A percentile compares a stretch with the other conserved stretches of the same genome.
phyloP scores from a whole-genome alignment of 177 flowering plant species.

The Vitis hybrid region DNA sequence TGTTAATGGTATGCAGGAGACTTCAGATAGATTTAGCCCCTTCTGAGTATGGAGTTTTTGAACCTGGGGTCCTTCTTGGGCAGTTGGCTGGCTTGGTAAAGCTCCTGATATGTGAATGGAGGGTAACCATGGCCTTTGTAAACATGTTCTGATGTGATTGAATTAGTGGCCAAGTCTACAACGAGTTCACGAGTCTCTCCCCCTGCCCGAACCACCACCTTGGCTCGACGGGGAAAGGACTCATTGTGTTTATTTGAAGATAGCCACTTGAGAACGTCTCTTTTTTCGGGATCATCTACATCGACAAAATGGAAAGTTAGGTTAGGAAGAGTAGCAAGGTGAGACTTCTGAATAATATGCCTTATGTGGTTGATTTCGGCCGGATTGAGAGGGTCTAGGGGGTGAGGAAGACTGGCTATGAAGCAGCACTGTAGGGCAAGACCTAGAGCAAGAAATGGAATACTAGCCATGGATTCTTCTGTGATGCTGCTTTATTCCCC shows the following conservation, averaged over 20 bases:
- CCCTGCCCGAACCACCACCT: constrained; percentile 34
- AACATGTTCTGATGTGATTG: constrained; percentile 31
- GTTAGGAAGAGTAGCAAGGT: constrained; percentile 26
- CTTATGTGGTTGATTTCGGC: constrained; percentile 25
- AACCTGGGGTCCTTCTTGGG: constrained; percentile 34
- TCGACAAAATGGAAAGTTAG: constrained; percentile 34
- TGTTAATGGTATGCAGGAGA: constrained; percentile 43
- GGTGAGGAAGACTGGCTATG: constrained; percentile 17
- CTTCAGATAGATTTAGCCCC: constrained; percentile 47
- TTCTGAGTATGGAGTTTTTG: constrained; percentile 27
- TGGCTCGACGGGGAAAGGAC: constrained; percentile 40
- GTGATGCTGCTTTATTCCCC: neutral
- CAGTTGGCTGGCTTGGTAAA: constrained; percentile 30
- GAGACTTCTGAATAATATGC: constrained; percentile 17
- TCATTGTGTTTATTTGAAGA: constrained; percentile 9
- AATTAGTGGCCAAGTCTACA: constrained; percentile 34
- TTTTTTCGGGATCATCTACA: constrained; percentile 39
- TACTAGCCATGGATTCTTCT: constrained; percentile 12
- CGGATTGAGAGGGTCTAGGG: constrained; percentile 33
- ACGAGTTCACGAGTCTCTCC: constrained; percentile 45
- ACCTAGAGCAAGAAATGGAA: constrained; percentile 13
- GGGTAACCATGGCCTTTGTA: constrained; percentile 59
- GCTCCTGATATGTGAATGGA: constrained; percentile 36
- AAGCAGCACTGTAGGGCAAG: constrained; percentile 14
- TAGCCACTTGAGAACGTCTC: constrained; percentile 41